These are phyloP conservation scores for Bonia amplexicaulis DNA, from an alignment of 176 grass and related monocot species.

Conservation along the genomic window DNA sequence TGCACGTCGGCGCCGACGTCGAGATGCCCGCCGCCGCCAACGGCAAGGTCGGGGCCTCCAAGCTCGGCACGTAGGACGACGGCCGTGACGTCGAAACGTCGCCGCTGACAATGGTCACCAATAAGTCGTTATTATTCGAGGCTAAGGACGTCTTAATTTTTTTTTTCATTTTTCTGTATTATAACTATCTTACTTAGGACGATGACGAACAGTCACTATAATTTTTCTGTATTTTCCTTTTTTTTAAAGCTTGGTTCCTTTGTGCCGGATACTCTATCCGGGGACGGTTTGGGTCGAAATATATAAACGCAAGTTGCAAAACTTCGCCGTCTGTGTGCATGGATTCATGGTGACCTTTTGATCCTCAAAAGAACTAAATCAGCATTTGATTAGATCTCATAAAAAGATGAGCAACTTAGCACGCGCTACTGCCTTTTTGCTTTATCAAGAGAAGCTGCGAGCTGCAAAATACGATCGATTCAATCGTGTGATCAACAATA, in stretches of 20 bases:
- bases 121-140: neutral
- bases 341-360: neutral
- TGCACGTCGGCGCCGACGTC: slow-evolving; percentile 55
- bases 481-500: neutral
- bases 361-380: neutral
- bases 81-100: neutral
- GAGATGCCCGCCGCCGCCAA: slow-evolving; percentile 30
- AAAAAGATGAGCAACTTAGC: neutral
- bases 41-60: slow-evolving; percentile 6
- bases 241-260: neutral
- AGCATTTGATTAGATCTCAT: no score
- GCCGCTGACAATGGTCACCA: neutral
- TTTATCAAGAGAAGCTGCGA: neutral
- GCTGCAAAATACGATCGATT: neutral
- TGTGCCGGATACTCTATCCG: neutral
- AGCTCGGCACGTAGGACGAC: neutral
- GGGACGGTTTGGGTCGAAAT: neutral
- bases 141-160: neutral
- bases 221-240: neutral
- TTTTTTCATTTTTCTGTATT: slow-evolving; percentile 20
- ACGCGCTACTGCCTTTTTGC: neutral
- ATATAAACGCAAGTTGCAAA: slow-evolving; percentile 23
- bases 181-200: slow-evolving; percentile 22
- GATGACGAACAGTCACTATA: slow-evolving; percentile 22
- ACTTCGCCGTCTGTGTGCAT: neutral